Percentiles rank a stretch among this genome's conserved stretches.
Conservation (phyloP, 345 rosid species). For the Arabidopsis suecica region DNA sequence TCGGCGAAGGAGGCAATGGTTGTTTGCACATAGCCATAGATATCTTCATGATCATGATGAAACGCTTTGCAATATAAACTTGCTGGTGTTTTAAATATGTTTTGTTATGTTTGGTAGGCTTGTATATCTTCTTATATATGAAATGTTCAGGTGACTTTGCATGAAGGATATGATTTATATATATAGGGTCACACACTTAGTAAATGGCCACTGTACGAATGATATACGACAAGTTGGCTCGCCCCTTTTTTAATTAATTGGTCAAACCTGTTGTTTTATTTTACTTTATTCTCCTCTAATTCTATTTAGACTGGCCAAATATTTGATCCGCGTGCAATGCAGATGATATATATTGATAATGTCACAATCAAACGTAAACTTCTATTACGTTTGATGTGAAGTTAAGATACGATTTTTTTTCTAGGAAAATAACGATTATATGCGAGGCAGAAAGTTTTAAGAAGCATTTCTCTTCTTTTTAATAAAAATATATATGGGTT, state of each 20-base stretch:
- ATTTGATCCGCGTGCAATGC: constrained; percentile 40
- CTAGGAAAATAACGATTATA: constrained; percentile 16
- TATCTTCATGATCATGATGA: constrained; percentile 43
- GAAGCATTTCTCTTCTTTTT: constrained; percentile 8
- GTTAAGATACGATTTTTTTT: constrained; percentile 22
- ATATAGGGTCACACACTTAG: constrained; percentile 35
- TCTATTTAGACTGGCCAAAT: constrained; percentile 1
- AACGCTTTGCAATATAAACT: neutral
- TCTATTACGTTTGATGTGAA: constrained; percentile 39
- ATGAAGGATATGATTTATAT: constrained; percentile 33
- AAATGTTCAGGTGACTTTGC: constrained; percentile 44
- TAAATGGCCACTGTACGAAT: constrained; percentile 1
- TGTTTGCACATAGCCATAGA: constrained; percentile 52
- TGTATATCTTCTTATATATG: constrained; percentile 18
- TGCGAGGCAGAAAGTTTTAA: neutral
- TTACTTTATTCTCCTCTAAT: constrained; percentile 31
- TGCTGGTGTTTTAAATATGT: neutral
- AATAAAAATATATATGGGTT: neutral
- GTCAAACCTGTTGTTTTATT: constrained; percentile 35
- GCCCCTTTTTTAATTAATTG: constrained; percentile 32
- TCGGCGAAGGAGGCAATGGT: constrained; percentile 41
- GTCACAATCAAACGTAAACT: constrained; percentile 37
- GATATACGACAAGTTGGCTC: constrained; percentile 37
- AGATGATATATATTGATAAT: constrained; percentile 33
- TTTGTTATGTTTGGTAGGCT: constrained; percentile 19